Conservation (phyloP, 331 rosid genomes). For the Quercus lobata region DNA sequence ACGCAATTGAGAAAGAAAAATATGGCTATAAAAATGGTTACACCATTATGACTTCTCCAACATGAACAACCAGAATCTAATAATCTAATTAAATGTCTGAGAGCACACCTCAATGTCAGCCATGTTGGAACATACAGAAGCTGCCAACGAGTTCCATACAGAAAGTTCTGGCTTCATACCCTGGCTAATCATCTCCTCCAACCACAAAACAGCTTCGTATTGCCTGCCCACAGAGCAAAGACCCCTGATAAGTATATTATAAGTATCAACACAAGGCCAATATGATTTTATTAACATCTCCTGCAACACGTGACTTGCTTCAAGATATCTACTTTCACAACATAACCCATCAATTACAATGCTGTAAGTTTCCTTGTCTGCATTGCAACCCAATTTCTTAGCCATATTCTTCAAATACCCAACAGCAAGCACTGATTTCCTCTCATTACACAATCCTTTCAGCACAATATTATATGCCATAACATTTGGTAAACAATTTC, state of each 20-base stretch:
- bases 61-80: too few relatives aligned
- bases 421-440: conserved; percentile 34
- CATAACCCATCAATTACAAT: conserved; percentile 55
- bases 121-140: conserved; percentile 40
- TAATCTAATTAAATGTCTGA: conserved; percentile 14
- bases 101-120: conserved; percentile 16
- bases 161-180: conserved; percentile 48
- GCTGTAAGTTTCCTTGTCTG: conserved; percentile 42
- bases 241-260: conserved; percentile 50
- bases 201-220: conserved; percentile 68
- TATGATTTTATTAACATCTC: conserved; percentile 62
- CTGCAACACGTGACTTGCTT: conserved; percentile 59
- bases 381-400: conserved; percentile 38
- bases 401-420: conserved; percentile 59
- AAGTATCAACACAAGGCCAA: conserved; percentile 49
- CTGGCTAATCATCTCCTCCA: conserved; percentile 75
- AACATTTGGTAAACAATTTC: conserved; percentile 50
- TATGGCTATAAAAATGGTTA: too few relatives aligned
- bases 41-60: too few relatives aligned
- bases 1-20: too few relatives aligned
- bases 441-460: conserved; percentile 41
- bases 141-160: conserved; percentile 59
- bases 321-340: conserved; percentile 39
- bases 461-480: conserved; percentile 35
- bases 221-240: conserved; percentile 61